A percentile compares a stretch with the other conserved stretches of the same genome.
These are phyloP conservation scores for Clonostachys rosea DNA, from an alignment of 2,329 filamentous ascomycete species.

Conservation along the genomic window DNA sequence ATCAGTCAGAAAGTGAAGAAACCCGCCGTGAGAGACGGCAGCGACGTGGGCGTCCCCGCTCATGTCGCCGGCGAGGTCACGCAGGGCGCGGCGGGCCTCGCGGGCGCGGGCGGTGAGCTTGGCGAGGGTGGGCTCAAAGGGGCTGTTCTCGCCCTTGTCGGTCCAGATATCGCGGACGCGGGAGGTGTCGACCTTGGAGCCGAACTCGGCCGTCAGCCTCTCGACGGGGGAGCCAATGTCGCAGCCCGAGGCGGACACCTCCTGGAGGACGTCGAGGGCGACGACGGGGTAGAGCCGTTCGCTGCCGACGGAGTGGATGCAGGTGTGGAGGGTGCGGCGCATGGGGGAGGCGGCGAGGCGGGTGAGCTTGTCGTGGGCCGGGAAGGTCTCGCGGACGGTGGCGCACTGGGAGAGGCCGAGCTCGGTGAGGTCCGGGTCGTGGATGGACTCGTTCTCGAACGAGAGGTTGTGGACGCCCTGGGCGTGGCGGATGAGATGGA, in stretches of 20 bases:
- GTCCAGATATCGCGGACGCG: constrained; percentile 67
- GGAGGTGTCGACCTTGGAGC: constrained; percentile 56
- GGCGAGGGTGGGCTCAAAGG: constrained; percentile 38
- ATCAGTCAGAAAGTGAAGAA: constrained; percentile 79
- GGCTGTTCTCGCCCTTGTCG: constrained; percentile 28
- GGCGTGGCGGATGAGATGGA: constrained; percentile 70
- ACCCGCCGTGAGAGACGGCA: constrained; percentile 77
- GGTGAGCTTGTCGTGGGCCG: constrained; percentile 59
- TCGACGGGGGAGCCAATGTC: constrained; percentile 63
- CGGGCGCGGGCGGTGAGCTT: constrained; percentile 58
- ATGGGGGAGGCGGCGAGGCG: constrained; percentile 76
- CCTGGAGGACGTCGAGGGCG: constrained; percentile 72
- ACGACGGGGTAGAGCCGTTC: constrained; percentile 41
- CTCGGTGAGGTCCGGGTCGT: constrained; percentile 74
- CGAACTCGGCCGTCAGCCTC: constrained; percentile 57
- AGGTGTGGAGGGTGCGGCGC: constrained; percentile 76
- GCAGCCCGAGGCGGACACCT: constrained; percentile 69
- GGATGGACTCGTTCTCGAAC: constrained; percentile 63
- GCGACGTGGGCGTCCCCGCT: constrained; percentile 50
- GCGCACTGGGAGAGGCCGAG: constrained; percentile 74
- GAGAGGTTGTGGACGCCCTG: constrained; percentile 79
- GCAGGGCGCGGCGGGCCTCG: constrained; percentile 55
- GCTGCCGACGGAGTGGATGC: constrained; percentile 60
- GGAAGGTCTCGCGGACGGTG: constrained; percentile 56
- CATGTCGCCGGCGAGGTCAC: constrained; percentile 28